Conservation (phyloP, 1,284 basidiomycete genomes). For the Puccinia hordei region DNA sequence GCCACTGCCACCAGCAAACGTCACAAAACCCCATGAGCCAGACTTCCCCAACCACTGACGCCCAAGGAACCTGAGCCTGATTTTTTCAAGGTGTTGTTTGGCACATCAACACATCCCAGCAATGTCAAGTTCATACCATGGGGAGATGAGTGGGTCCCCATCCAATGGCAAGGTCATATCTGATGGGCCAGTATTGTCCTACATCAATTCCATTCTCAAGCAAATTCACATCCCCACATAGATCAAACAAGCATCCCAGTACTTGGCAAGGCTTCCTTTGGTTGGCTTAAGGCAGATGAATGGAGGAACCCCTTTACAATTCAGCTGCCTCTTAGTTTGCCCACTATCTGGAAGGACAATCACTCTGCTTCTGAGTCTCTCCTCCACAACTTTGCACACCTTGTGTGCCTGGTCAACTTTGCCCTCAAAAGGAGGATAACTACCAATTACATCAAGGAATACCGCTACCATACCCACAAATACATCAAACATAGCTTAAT, state of each 20-base stretch:
- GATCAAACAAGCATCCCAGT: constrained; percentile 24
- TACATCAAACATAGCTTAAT: neutral
- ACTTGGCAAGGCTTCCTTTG: constrained; percentile 39
- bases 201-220: neutral
- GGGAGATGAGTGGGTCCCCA: constrained; percentile 5
- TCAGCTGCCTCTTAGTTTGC: constrained; percentile 17
- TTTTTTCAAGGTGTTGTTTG: constrained; percentile 1
- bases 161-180: neutral
- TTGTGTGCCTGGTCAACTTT: constrained; percentile 36
- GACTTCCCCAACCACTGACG: neutral
- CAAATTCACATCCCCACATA: constrained; percentile 17
- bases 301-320: constrained; percentile 41
- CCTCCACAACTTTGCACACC: constrained; percentile 25
- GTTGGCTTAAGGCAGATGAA: constrained; percentile 52
- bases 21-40: no score
- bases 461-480: neutral
- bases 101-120: neutral
- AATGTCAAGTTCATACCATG: constrained; percentile 12
- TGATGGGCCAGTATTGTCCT: neutral
- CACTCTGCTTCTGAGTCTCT: neutral
- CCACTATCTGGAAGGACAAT: neutral
- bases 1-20: no score
- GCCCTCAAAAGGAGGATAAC: constrained; percentile 28
- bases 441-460: neutral
- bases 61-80: neutral